Conservation (phyloP, 495 filamentous ascomycete genomes). For the Penicillium lividum region DNA sequence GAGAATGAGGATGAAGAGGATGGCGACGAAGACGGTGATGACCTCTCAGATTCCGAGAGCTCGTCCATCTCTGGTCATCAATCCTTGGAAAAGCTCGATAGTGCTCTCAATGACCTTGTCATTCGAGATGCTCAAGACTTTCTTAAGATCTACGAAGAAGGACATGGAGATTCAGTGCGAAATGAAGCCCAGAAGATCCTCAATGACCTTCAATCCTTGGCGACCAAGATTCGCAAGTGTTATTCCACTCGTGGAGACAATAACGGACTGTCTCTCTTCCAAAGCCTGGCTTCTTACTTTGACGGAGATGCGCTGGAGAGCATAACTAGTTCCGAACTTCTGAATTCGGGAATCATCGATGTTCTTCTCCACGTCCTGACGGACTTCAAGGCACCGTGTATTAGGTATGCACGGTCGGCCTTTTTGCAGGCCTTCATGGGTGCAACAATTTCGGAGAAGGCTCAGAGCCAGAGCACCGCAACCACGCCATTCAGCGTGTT, state of each 20-base stretch:
- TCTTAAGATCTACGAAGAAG: constrained; percentile 76
- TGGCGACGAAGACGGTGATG: constrained; percentile 61
- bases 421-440: constrained; percentile 98
- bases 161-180: constrained; percentile 69
- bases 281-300: constrained; percentile 80
- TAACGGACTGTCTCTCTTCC: constrained; percentile 63
- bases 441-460: constrained; percentile 58
- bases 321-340: constrained; percentile 94
- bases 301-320: constrained; percentile 84
- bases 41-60: constrained; percentile 69
- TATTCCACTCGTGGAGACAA: constrained; percentile 60
- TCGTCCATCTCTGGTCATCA: constrained; percentile 54
- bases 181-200: constrained; percentile 77
- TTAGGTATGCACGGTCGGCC: constrained; percentile 67
- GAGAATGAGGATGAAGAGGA: constrained; percentile 62
- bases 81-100: constrained; percentile 50
- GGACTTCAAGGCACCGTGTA: constrained; percentile 47
- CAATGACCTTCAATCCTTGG: constrained; percentile 67
- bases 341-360: constrained; percentile 85
- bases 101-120: constrained; percentile 71
- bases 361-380: constrained; percentile 81
- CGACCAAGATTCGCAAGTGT: constrained; percentile 66
- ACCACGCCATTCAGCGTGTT: constrained; percentile 88
- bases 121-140: constrained; percentile 75
- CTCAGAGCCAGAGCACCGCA: constrained; percentile 62